Evolutionary conservation across 2,329 filamentous ascomycete species (phyloP), one percentile per base, ranked within the genome.

Genomic region (Fusarium sp.): DNA sequence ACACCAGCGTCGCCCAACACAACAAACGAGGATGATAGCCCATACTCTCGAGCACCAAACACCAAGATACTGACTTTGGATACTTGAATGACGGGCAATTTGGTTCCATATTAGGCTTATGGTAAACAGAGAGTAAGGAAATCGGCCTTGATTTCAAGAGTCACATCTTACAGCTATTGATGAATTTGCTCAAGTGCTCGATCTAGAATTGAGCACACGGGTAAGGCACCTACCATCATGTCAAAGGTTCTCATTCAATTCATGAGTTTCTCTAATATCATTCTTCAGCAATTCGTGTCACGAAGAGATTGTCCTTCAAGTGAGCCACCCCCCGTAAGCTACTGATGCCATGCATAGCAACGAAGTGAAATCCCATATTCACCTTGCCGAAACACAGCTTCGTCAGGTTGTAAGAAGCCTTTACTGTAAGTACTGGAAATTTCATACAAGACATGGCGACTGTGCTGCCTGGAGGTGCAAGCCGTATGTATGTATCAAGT

Each of bases 371-470:
- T 33, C 18, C 11, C 20, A 49, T 33, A 15, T 49, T 18, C 13
- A 47, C 13, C n/a, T 33, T 9, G 11, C 46, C 3, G 11, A 14
- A 15, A 0, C 8, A n/a, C 8, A 10, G 13, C 8, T 13, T 29
- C 13, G 4, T n/a, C 5, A 11, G 15, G 3, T 15, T 7, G 5
- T 0, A 47, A 17, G 3, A 18, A 12, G 5, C 4, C 3, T 33
- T 18, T 25, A 25, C 20, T 33, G 2, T 13, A 13, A 14, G 7
- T 3, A 10, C 0, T 25, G 5, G 25, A 25, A 5, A 25, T 25
- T 25, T 25, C 25, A 25, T 5, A 25, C 25, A 25, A 25, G 25
- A 25, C 25, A 25, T 25, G 5, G 25, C 25, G 25, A 5, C 25
- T 25, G 25, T 25, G 25, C 25, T 25, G 25, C 25, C 25, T 25